A percentile compares a stretch with the other conserved stretches of the same genome.
phyloP scores from a whole-genome alignment of 2,329 filamentous ascomycete genomes.

The Ciborinia camelliae region DNA sequence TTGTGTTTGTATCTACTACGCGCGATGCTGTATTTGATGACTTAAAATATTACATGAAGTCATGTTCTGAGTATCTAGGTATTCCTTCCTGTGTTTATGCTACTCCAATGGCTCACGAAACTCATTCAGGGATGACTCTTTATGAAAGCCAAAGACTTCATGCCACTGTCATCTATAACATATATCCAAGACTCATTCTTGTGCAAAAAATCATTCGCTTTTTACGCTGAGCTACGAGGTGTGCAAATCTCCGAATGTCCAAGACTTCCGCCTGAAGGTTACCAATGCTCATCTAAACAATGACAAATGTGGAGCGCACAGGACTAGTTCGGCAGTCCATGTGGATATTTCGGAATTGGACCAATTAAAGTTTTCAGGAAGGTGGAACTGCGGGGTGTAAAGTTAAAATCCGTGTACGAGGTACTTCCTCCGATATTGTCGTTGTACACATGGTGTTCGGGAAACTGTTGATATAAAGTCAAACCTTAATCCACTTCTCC shows the following conservation, averaged over 20 bases:
- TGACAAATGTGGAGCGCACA: neutral
- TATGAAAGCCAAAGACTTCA: too few relatives aligned
- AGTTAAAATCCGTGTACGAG: too few relatives aligned
- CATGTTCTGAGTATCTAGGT: neutral
- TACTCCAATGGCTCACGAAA: too few relatives aligned
- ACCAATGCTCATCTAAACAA: slow-evolving; percentile 9
- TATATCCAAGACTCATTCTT: too few relatives aligned
- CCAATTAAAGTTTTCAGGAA: slow-evolving; percentile 1
- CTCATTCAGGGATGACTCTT: too few relatives aligned
- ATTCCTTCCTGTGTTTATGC: too few relatives aligned
- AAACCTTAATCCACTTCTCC: neutral
- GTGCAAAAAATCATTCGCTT: too few relatives aligned
- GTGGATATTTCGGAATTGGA: neutral
- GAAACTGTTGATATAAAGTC: neutral
- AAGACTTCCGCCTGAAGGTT: too few relatives aligned
- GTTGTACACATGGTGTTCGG: neutral
- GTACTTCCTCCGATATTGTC: neutral
- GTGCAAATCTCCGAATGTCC: too few relatives aligned
- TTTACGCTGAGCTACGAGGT: too few relatives aligned
- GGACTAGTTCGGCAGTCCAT: neutral
- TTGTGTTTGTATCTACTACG: neutral
- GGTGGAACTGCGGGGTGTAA: neutral
- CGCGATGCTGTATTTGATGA: neutral
- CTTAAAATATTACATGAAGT: neutral
- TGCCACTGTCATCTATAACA: too few relatives aligned